Percentiles rank a stretch among this genome's conserved stretches.
Conservation (phyloP, 768 basidiomycete genomes). For the Myochromella boudieri region DNA sequence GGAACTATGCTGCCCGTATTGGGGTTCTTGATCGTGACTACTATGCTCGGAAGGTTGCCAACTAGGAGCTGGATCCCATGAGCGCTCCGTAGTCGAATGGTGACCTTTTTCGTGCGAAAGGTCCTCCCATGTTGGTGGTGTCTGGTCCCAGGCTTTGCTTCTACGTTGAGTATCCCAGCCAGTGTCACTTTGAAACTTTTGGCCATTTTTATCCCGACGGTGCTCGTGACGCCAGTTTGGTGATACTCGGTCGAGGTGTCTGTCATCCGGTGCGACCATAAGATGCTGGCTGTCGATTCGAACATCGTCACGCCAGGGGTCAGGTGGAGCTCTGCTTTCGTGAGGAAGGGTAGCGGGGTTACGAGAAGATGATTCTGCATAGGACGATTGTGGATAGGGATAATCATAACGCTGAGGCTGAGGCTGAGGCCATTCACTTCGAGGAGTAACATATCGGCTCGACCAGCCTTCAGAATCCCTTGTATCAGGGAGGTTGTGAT, state of each 20-base stretch:
- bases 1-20: slow-evolving; percentile 35
- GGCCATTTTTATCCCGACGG: slow-evolving; percentile 38
- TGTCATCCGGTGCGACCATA: slow-evolving; percentile 15
- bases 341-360: slow-evolving; percentile 33
- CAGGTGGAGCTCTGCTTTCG: slow-evolving; percentile 39
- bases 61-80: slow-evolving; percentile 72
- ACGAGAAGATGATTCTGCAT: slow-evolving; percentile 47
- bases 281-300: slow-evolving; percentile 27
- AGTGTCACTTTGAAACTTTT: slow-evolving; percentile 43
- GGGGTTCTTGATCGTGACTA: slow-evolving; percentile 39
- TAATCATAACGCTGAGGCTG: slow-evolving; percentile 51
- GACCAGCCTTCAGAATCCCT: slow-evolving; percentile 49
- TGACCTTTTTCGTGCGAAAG: slow-evolving; percentile 27
- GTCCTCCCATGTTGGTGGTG: slow-evolving; percentile 24
- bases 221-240: slow-evolving; percentile 36
- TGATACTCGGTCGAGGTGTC: slow-evolving; percentile 25
- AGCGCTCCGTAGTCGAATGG: slow-evolving; percentile 44
- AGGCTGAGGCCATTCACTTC: slow-evolving; percentile 49
- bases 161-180: slow-evolving; percentile 56
- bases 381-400: slow-evolving; percentile 40
- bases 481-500: slow-evolving; percentile 41
- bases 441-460: slow-evolving; percentile 38
- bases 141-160: slow-evolving; percentile 42
- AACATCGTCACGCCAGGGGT: slow-evolving; percentile 44
- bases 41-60: slow-evolving; percentile 54